phyloP scores from a whole-genome alignment of 768 basidiomycete species.

The Lactifluus volemus region DNA sequence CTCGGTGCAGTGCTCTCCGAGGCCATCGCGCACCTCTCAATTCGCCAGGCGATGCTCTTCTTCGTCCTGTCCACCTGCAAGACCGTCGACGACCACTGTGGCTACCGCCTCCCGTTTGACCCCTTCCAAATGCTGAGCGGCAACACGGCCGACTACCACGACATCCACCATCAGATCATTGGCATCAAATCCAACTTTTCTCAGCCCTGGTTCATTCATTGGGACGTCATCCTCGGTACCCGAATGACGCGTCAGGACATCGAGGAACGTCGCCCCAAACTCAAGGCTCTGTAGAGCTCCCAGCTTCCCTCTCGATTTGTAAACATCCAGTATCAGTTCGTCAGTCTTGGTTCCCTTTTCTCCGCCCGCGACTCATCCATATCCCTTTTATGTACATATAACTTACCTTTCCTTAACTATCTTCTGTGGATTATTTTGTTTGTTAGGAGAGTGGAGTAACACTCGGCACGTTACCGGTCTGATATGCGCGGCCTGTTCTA shows the following conservation, averaged over 20 bases:
- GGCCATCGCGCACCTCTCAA: constrained; percentile 51
- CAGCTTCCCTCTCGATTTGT: no score
- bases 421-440: neutral
- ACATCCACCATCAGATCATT: constrained; percentile 89
- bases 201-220: constrained; percentile 94
- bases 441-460: neutral
- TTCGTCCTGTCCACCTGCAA: constrained; percentile 82
- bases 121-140: constrained; percentile 76
- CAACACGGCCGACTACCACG: constrained; percentile 96
- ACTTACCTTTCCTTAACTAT: neutral
- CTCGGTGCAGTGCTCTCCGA: constrained; percentile 77
- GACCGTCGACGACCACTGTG: constrained; percentile 95
- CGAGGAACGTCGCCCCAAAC: constrained; percentile 32
- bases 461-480: neutral
- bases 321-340: neutral
- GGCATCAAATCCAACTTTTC: constrained; percentile 95
- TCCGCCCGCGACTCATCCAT: neutral
- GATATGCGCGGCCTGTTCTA: neutral
- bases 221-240: constrained; percentile 82
- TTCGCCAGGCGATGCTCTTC: constrained; percentile 76
- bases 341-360: neutral
- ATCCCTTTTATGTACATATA: neutral
- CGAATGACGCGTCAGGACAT: constrained; percentile 69
- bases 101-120: constrained; percentile 84
- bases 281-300: neutral